Conservation (phyloP, 306 rosid species). For the Begonia masoniana region DNA sequence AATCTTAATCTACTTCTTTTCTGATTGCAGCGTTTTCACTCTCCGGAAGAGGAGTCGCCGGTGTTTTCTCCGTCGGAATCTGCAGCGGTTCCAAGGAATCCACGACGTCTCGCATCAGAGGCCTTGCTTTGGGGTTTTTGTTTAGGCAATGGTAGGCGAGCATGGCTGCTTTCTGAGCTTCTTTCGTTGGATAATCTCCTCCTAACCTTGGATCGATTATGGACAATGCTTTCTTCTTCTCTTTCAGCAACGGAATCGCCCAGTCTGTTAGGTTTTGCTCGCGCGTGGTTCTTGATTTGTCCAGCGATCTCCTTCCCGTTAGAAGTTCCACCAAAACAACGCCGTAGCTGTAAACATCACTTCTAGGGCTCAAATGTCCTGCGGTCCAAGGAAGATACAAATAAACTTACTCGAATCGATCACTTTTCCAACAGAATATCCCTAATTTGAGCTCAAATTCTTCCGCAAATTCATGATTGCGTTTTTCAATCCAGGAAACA, state of each 20-base stretch:
- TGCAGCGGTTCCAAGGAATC: constrained; percentile 96
- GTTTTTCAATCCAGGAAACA: too few relatives aligned
- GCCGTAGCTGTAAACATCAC: constrained; percentile 94
- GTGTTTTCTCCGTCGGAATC: constrained; percentile 21
- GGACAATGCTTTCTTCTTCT: constrained; percentile 65
- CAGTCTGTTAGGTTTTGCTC: constrained; percentile 92
- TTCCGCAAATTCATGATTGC: too few relatives aligned
- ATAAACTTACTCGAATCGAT: too few relatives aligned
- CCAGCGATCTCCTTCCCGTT: constrained; percentile 77
- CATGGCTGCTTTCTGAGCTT: constrained; percentile 81
- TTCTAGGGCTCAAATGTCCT: constrained; percentile 89
- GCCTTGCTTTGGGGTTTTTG: constrained; percentile 94
- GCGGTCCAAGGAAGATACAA: constrained; percentile 9
- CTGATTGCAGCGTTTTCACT: constrained; percentile 29
- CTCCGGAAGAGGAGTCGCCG: constrained; percentile 34
- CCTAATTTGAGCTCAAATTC: neutral
- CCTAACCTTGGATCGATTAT: constrained; percentile 77
- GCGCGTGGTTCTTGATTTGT: constrained; percentile 65
- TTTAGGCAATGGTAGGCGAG: constrained; percentile 87
- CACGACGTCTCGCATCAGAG: constrained; percentile 87
- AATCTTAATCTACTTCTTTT: too few relatives aligned
- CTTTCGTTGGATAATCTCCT: constrained; percentile 72
- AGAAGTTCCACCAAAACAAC: constrained; percentile 91
- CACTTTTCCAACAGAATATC: neutral
- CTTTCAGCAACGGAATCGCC: constrained; percentile 88